Conservation (phyloP, 345 rosid species). For the Heritiera littoralis region DNA sequence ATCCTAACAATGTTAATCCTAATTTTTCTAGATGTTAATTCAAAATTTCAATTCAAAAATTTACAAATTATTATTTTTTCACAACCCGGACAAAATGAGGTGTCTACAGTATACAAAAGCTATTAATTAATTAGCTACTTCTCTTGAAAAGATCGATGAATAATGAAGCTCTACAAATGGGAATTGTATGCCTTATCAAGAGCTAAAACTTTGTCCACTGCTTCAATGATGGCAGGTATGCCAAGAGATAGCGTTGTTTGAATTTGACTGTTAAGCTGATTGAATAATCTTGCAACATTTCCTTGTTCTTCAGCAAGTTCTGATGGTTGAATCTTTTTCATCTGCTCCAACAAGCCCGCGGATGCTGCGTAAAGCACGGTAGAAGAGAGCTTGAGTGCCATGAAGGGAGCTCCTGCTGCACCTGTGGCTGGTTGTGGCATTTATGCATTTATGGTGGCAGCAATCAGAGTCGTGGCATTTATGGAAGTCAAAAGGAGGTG, state of each 20-base stretch:
- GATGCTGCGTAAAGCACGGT: conserved; percentile 38
- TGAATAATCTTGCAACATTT: conserved; percentile 46
- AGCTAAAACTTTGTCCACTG: conserved; percentile 47
- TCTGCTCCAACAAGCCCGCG: conserved; percentile 36
- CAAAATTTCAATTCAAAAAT: too few relatives aligned
- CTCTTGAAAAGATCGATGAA: too few relatives aligned
- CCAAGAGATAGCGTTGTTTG: conserved; percentile 5
- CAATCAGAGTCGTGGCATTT: background rate
- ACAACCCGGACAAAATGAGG: too few relatives aligned
- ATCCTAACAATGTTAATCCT: too few relatives aligned
- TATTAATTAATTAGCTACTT: too few relatives aligned
- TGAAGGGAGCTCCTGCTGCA: background rate
- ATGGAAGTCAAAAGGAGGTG: conserved; percentile 20
- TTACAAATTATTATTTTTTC: too few relatives aligned
- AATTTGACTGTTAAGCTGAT: conserved; percentile 26
- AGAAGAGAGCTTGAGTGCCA: conserved; percentile 11
- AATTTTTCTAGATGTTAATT: too few relatives aligned
- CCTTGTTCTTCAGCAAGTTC: conserved; percentile 65
- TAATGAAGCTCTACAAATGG: too few relatives aligned
- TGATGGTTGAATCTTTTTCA: conserved; percentile 59
- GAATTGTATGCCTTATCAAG: conserved; percentile 27
- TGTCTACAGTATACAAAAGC: too few relatives aligned
- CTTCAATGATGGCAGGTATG: conserved; percentile 22
- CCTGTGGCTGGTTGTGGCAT: background rate
- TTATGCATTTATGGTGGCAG: background rate